Evolutionary conservation across 1,139 yeast species (phyloP).

Genomic region (Fermentozyma sake): DNA sequence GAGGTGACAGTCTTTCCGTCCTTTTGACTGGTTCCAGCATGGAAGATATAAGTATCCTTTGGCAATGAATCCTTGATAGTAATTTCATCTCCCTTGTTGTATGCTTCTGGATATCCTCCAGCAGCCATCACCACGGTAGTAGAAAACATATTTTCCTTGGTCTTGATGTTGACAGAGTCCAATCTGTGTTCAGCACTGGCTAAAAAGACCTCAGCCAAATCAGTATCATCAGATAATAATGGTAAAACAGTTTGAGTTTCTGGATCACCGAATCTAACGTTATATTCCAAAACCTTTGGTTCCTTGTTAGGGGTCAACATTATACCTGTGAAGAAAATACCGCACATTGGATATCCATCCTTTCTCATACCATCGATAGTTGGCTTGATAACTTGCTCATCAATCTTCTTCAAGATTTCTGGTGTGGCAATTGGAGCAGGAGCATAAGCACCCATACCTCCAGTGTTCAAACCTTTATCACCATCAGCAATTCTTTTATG

Average conservation of each 20-base stretch:
- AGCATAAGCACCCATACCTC: conserved; percentile 99
- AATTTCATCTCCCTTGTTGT: conserved; percentile 83
- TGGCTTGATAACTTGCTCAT: conserved; percentile 74
- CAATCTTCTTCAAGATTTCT: conserved; percentile 61
- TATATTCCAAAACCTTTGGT: conserved; percentile 94
- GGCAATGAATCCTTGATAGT: conserved; percentile 49
- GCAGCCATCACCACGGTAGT: conserved; percentile 96
- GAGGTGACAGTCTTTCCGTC: conserved; percentile 68
- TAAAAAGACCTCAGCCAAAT: conserved; percentile 84
- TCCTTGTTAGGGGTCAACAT: conserved; percentile 76
- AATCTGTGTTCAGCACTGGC: conserved; percentile 95
- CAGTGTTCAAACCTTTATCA: conserved; percentile 92
- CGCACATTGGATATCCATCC: conserved; percentile 94
- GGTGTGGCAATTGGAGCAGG: conserved; percentile 93
- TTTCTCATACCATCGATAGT: conserved; percentile 95
- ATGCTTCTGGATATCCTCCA: conserved; percentile 91
- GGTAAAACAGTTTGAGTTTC: conserved; percentile 97
- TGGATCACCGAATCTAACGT: conserved; percentile 98
- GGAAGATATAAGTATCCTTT: conserved; percentile 69
- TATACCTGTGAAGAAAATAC: conserved; percentile 94
- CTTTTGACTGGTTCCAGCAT: conserved; percentile 78
- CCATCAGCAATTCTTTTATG: conserved; percentile 94
- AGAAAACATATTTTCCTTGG: conserved; percentile 60
- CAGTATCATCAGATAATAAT: conserved; percentile 74
- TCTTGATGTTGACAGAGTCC: conserved; percentile 70